Conservation (phyloP, 306 rosid genomes). For the Cotoneaster glaucophyllus region DNA sequence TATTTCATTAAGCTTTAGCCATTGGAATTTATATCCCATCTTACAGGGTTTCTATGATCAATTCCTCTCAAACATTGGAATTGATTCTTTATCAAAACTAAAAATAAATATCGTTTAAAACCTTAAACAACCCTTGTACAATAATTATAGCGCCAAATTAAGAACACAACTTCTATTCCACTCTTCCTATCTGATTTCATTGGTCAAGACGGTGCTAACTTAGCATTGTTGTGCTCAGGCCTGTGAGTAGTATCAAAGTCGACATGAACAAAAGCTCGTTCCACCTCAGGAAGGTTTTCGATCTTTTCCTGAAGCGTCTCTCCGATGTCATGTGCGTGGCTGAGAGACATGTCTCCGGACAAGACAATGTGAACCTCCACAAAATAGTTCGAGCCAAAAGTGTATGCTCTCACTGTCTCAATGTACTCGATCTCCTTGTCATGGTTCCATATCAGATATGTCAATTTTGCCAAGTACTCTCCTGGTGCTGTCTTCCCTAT, state of each 20-base stretch:
- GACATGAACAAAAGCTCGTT: constrained; percentile 87
- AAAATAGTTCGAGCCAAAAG: constrained; percentile 69
- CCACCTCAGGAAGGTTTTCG: constrained; percentile 63
- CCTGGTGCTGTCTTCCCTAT: constrained; percentile 80
- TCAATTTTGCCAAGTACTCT: constrained; percentile 73
- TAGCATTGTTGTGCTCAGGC: constrained; percentile 57
- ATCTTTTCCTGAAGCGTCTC: constrained; percentile 88
- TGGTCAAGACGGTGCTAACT: neutral
- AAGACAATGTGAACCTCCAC: constrained; percentile 83
- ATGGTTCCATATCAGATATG: constrained; percentile 84
- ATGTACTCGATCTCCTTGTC: constrained; percentile 64
- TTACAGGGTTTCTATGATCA: neutral
- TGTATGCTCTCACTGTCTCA: constrained; percentile 71
- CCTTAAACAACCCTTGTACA: neutral
- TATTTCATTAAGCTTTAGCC: no score
- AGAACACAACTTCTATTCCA: neutral
- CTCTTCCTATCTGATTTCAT: neutral
- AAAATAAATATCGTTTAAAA: neutral
- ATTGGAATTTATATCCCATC: neutral
- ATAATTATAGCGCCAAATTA: no score
- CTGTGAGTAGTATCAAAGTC: constrained; percentile 69
- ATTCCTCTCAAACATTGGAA: neutral
- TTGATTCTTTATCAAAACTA: neutral
- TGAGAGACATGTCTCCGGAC: constrained; percentile 52
- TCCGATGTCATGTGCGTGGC: constrained; percentile 78